phyloP scores from a whole-genome alignment of 306 rosid species.

The Senna tora region DNA sequence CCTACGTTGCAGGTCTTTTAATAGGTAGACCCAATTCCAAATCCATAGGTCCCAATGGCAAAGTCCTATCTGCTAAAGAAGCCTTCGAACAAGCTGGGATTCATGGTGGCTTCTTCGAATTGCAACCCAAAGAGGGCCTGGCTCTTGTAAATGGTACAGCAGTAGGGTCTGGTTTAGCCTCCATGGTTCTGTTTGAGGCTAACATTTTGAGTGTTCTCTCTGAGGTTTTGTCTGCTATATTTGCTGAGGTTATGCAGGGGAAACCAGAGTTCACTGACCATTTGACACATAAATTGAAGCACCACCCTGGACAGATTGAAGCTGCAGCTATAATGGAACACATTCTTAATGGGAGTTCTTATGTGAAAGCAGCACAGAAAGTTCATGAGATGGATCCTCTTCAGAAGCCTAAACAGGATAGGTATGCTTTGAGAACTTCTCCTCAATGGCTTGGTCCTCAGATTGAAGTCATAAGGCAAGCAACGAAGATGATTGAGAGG shows the following conservation, averaged over 20 bases:
- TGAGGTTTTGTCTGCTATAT: slow-evolving; percentile 70
- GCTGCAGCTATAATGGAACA: slow-evolving; percentile 99
- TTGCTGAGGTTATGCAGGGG: slow-evolving; percentile 93
- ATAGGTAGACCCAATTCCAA: slow-evolving; percentile 82
- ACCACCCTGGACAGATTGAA: slow-evolving; percentile 97
- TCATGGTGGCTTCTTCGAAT: slow-evolving; percentile 69
- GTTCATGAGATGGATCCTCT: slow-evolving; percentile 79
- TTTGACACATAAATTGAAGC: slow-evolving; percentile 83
- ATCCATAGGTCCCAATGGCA: slow-evolving; percentile 70
- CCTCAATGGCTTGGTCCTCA: slow-evolving; percentile 98
- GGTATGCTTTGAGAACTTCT: slow-evolving; percentile 87
- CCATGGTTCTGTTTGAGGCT: slow-evolving; percentile 78
- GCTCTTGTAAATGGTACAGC: slow-evolving; percentile 95
- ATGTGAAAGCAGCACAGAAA: slow-evolving; percentile 68
- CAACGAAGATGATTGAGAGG: slow-evolving; percentile 89
- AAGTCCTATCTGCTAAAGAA: slow-evolving; percentile 55
- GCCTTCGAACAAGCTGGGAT: slow-evolving; percentile 74
- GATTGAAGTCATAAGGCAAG: slow-evolving; percentile 76
- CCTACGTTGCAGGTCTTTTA: slow-evolving; percentile 81
- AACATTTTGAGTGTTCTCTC: slow-evolving; percentile 66
- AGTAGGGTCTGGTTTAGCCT: slow-evolving; percentile 89
- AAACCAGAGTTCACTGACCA: slow-evolving; percentile 89
- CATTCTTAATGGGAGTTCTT: slow-evolving; percentile 81
- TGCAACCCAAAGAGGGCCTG: slow-evolving; percentile 90
- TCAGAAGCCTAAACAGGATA: slow-evolving; percentile 91